Percentiles rank a stretch among this genome's conserved stretches.
phyloP scores from a whole-genome alignment of 495 filamentous ascomycete genomes.

The Gamarada debralockiae region DNA sequence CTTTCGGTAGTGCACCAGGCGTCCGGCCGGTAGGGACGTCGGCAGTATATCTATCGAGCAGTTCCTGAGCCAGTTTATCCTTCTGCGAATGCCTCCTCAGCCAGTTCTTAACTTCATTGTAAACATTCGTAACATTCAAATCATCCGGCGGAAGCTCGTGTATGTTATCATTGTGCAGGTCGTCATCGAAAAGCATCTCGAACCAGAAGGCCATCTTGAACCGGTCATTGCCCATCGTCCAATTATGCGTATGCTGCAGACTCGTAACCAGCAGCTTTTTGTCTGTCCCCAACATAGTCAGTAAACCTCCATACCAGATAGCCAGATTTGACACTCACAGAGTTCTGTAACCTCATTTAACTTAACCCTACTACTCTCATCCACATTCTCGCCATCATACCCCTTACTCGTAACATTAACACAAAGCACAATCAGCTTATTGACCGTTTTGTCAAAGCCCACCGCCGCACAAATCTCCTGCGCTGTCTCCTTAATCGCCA shows the following conservation, averaged over 20 bases:
- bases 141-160: slow-evolving; percentile 26
- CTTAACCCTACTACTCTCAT: slow-evolving; percentile 48
- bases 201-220: slow-evolving; percentile 91
- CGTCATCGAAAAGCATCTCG: slow-evolving; percentile 70
- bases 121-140: slow-evolving; percentile 24
- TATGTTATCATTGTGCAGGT: slow-evolving; percentile 29
- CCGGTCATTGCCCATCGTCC: slow-evolving; percentile 85
- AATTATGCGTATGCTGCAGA: slow-evolving; percentile 88
- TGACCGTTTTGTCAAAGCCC: slow-evolving; percentile 76
- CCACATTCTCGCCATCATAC: slow-evolving; percentile 82
- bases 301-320: neutral
- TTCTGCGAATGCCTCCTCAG: slow-evolving; percentile 18
- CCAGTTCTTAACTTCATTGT: slow-evolving; percentile 27
- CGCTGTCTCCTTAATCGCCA: slow-evolving; percentile 75
- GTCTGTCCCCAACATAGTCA: slow-evolving; percentile 38
- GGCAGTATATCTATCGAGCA: slow-evolving; percentile 19
- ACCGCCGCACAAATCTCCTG: slow-evolving; percentile 83
- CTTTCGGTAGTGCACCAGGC: slow-evolving; percentile 17
- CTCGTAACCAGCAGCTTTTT: slow-evolving; percentile 88
- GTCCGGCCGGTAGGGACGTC: slow-evolving; percentile 19
- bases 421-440: slow-evolving; percentile 77
- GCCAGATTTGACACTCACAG: slow-evolving; percentile 33
- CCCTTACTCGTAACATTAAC: slow-evolving; percentile 85
- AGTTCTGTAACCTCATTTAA: slow-evolving; percentile 52
- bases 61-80: slow-evolving; percentile 12